phyloP scores from a whole-genome alignment of 257 asterid species.

The Nicotiana otophora region DNA sequence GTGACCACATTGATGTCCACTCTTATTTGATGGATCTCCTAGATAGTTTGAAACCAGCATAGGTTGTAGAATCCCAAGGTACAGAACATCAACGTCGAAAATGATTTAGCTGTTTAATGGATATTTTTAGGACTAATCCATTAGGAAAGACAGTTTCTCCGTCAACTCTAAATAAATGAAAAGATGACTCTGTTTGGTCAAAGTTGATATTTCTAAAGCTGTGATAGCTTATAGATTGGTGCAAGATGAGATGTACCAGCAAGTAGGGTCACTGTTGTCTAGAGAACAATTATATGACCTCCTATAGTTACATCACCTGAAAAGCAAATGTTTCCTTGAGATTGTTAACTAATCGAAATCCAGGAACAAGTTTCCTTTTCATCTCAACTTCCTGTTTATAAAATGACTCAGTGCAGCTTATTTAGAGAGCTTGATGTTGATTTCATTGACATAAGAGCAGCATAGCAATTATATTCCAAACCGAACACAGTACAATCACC shows the following conservation, averaged over 20 bases:
- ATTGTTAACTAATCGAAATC: not conserved
- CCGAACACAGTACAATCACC: not conserved
- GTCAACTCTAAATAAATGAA: not conserved
- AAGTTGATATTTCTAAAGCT: not conserved
- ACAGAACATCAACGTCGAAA: not conserved
- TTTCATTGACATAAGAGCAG: not conserved
- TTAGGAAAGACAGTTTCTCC: not conserved
- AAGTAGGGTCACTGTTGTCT: not conserved
- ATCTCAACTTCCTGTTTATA: not conserved
- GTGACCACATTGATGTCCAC: not conserved
- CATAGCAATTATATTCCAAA: not conserved
- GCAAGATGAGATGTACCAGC: not conserved
- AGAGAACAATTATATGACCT: not conserved
- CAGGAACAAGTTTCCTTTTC: constrained; percentile 1
- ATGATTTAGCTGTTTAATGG: not conserved
- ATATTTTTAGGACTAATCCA: not conserved
- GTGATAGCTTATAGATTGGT: not conserved
- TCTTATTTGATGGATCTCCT: not conserved
- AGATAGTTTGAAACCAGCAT: not conserved
- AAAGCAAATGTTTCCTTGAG: not conserved
- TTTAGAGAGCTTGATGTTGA: constrained; percentile 1
- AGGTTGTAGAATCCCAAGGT: not conserved
- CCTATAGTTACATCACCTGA: not conserved
- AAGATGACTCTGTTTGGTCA: not conserved
- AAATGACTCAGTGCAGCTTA: not conserved